A percentile compares a stretch with the other conserved stretches of the same genome.
Evolutionary conservation across 164 flowering plant species (phyloP).

Genomic region (Tetracentron sinense): DNA sequence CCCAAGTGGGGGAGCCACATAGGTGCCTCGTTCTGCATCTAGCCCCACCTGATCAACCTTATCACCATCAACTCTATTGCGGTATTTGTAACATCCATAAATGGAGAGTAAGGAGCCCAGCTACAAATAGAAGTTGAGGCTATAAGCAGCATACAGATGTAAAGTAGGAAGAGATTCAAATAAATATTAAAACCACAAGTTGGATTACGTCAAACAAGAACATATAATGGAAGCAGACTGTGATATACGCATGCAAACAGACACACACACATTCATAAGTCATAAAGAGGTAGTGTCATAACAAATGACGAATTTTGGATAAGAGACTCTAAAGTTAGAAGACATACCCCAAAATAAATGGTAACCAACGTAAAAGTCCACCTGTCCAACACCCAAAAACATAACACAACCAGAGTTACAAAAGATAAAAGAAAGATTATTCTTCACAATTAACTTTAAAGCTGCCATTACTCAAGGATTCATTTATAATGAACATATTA

Average conservation of each 20-base stretch:
- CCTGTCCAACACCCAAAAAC: conserved; percentile 38
- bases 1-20: conserved; percentile 17
- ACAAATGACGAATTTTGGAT: not conserved
- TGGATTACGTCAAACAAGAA: too few species aligned
- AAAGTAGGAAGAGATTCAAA: not conserved
- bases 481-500: not conserved
- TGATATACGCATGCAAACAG: not conserved
- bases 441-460: not conserved
- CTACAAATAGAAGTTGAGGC: conserved; percentile 32
- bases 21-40: conserved; percentile 54
- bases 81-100: conserved; percentile 61
- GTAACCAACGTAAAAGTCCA: conserved; percentile 82
- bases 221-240: not conserved
- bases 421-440: not conserved
- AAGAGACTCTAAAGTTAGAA: conserved; percentile 3
- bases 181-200: not conserved
- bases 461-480: not conserved
- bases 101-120: conserved; percentile 71
- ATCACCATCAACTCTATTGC: conserved; percentile 41
- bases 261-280: not conserved
- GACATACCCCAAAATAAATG: conserved; percentile 87
- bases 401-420: not conserved
- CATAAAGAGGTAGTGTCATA: not conserved
- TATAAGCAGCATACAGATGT: conserved; percentile 11
- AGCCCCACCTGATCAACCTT: conserved; percentile 26